Conservation (phyloP, 1,139 yeast genomes). For the Candida sanyaensis region DNA sequence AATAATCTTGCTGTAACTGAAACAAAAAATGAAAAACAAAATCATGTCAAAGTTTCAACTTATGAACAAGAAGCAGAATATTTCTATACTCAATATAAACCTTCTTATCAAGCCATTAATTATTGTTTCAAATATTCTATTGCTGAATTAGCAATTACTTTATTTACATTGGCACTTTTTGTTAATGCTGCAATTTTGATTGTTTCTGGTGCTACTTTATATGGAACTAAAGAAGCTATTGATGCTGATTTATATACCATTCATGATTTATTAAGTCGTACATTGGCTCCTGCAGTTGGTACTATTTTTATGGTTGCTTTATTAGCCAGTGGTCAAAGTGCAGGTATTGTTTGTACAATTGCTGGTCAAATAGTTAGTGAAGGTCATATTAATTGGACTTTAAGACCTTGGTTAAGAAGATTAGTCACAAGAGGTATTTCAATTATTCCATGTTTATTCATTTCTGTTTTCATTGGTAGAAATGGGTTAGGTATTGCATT, state of each 20-base stretch:
- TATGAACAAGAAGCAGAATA: conserved; percentile 31
- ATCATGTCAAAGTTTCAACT: conserved; percentile 12
- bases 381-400: conserved; percentile 76
- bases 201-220: conserved; percentile 74
- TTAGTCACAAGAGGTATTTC: conserved; percentile 70
- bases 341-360: conserved; percentile 85
- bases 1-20: neutral
- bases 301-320: conserved; percentile 76
- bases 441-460: conserved; percentile 68
- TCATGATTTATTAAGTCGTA: conserved; percentile 54
- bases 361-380: conserved; percentile 87
- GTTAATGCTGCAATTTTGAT: conserved; percentile 78
- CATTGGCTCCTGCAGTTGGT: conserved; percentile 73
- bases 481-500: conserved; percentile 63
- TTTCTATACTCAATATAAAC: conserved; percentile 52
- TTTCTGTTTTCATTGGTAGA: conserved; percentile 64
- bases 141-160: conserved; percentile 61
- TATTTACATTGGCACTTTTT: conserved; percentile 74
- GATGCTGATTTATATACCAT: conserved; percentile 78
- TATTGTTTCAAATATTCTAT: conserved; percentile 70
- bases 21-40: conserved; percentile 6
- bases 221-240: conserved; percentile 61
- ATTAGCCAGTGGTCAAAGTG: conserved; percentile 75
- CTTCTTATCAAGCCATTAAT: conserved; percentile 63
- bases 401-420: conserved; percentile 77